phyloP scores from a whole-genome alignment of 2,329 filamentous ascomycete genomes.

The Penicillium hesseltinei region DNA sequence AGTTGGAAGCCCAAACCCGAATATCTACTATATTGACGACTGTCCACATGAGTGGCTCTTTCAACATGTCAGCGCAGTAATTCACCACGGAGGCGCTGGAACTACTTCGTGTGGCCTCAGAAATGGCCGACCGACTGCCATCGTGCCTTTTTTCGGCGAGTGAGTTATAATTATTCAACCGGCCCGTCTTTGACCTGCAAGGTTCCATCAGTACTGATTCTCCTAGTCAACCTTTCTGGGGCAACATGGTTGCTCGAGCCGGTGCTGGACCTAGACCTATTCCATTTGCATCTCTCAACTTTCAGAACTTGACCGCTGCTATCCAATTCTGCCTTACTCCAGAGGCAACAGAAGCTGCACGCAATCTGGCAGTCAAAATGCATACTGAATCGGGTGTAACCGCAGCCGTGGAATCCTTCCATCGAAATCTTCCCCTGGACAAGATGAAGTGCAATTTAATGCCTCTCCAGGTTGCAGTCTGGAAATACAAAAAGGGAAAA shows the following conservation, averaged over 20 bases:
- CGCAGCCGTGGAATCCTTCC: conserved; percentile 47
- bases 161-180: conserved; percentile 13
- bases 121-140: conserved; percentile 52
- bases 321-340: conserved; percentile 47
- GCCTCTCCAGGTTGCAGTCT: conserved; percentile 29
- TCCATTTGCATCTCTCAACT: conserved; percentile 46
- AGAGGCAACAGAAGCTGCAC: conserved; percentile 37
- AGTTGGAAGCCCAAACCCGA: conserved; percentile 33
- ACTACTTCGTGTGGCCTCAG: conserved; percentile 57
- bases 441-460: conserved; percentile 28
- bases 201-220: neutral
- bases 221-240: conserved; percentile 53
- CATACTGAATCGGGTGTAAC: conserved; percentile 43
- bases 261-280: conserved; percentile 52
- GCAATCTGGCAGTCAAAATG: conserved; percentile 41
- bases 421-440: conserved; percentile 34
- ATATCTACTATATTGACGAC: conserved; percentile 54
- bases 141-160: conserved; percentile 60
- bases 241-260: conserved; percentile 50
- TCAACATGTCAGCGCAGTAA: conserved; percentile 53
- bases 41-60: conserved; percentile 61
- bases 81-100: conserved; percentile 61
- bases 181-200: too few species aligned
- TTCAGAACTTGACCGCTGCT: conserved; percentile 45
- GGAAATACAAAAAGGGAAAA: conserved; percentile 14